A percentile compares a stretch with the other conserved stretches of the same genome.
Conservation (phyloP, 257 asterid species). For the Solanum paucissectum region DNA sequence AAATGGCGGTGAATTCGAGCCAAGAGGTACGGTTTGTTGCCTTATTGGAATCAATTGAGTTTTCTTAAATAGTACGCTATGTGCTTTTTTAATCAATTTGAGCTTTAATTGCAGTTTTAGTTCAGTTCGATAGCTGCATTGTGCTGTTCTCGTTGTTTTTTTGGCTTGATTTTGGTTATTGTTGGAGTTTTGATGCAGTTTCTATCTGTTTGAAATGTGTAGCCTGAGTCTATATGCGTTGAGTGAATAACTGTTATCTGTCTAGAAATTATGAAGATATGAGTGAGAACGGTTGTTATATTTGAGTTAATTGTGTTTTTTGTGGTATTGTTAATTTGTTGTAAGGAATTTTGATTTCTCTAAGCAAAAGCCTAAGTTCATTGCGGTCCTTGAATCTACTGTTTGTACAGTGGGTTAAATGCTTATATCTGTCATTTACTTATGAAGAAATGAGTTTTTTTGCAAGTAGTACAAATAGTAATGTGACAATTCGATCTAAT, state of each 20-base stretch:
- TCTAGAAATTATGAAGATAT: background rate
- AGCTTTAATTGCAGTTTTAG: background rate
- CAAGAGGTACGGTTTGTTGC: slow-evolving; percentile 12
- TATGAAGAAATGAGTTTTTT: background rate
- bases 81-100: background rate
- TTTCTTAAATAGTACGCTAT: background rate
- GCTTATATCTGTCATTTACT: background rate
- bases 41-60: background rate
- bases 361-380: background rate
- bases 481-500: background rate
- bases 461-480: background rate
- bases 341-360: background rate
- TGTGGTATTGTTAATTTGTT: background rate
- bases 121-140: background rate
- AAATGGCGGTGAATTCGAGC: slow-evolving; percentile 24
- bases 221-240: background rate
- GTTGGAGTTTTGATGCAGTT: background rate
- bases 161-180: background rate
- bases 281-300: background rate
- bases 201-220: background rate
- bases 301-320: background rate
- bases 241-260: background rate
- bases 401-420: background rate
- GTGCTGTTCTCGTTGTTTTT: background rate
- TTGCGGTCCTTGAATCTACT: background rate